Conservation (phyloP, 371 early-diverging fungal genomes). For the Rhizopus delemar region DNA sequence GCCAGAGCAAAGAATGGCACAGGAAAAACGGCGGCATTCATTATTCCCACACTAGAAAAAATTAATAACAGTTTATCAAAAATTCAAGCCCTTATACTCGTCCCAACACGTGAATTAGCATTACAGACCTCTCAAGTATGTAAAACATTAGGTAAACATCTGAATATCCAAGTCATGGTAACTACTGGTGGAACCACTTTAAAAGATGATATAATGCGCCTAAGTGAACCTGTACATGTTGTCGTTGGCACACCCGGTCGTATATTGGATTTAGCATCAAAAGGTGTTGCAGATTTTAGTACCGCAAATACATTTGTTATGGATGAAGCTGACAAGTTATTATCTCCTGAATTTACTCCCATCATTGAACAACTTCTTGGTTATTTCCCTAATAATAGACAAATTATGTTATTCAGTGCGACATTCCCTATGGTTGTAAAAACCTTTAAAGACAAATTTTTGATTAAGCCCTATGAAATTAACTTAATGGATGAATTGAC, state of each 20-base stretch:
- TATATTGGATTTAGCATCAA: slow-evolving; percentile 92
- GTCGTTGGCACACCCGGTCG: slow-evolving; percentile 98
- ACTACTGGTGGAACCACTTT: slow-evolving; percentile 96
- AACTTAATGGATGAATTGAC: slow-evolving; percentile 99
- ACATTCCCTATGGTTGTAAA: slow-evolving; percentile 98
- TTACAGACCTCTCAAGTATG: slow-evolving; percentile 94
- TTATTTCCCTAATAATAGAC: slow-evolving; percentile 80
- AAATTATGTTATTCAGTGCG: slow-evolving; percentile 96
- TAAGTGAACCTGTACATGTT: slow-evolving; percentile 89
- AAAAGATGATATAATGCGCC: slow-evolving; percentile 96
- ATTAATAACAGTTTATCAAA: slow-evolving; percentile 74
- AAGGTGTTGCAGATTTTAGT: slow-evolving; percentile 84
- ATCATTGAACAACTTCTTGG: slow-evolving; percentile 90
- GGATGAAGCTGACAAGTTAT: slow-evolving; percentile 99
- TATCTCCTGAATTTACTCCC: slow-evolving; percentile 94
- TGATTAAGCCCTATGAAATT: slow-evolving; percentile 94
- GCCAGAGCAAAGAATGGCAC: slow-evolving; percentile 98
- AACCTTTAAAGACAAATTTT: slow-evolving; percentile 89
- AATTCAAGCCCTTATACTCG: slow-evolving; percentile 86
- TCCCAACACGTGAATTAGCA: slow-evolving; percentile 97
- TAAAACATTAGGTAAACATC: slow-evolving; percentile 90
- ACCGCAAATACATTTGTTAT: slow-evolving; percentile 88
- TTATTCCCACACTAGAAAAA: slow-evolving; percentile 94
- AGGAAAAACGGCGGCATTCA: slow-evolving; percentile 97
- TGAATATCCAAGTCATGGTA: slow-evolving; percentile 92